Evolutionary conservation across 345 rosid genomes (phyloP), one percentile per base, ranked within the genome.

Genomic region (Limnanthes douglasii): DNA sequence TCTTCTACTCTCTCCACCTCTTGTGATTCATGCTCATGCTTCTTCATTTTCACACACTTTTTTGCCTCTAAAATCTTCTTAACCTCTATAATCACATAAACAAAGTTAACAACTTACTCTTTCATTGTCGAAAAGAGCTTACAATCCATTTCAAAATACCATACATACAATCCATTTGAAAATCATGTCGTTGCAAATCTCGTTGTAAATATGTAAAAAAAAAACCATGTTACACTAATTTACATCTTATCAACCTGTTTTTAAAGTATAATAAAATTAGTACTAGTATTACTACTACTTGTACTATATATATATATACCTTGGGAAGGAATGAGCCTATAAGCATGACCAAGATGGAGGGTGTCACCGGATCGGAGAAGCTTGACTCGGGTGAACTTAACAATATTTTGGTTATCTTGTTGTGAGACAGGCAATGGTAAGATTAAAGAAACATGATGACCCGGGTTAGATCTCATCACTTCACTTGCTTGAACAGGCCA

Each of bases 301-400:
- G n/a, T n/a, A n/a, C n/a, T n/a, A n/a, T n/a, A n/a, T n/a, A n/a
- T n/a, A n/a, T n/a, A n/a, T 2, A 2, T 41, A 84, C 97, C 97
- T 70, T 88, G 77, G 22, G 95, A 68, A 23, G 97, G 76, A 59
- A 88, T 63, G 19, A 88, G 95, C 16, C 84, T 54, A 43, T 88
- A 88, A 63, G 97, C 95, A 38, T 83, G 95, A 24, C 95, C 95
- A 2, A 88, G 97, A 3, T 64, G 53, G 17, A 88, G 97, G 43
- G 55, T 74, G 17, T 88, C 93, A 19, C 25, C 62, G 0, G 90
- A 80, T 15, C 97, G 63, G 47, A 88, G 97, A 60, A 88, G 93
- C 63, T 88, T 73, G 19, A 79, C 90, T 14, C 84, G 86, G 28
- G 97, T 79, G 62, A 56, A 56, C 37, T 41, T 42, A 30, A 56